Evolutionary conservation across 2,329 filamentous ascomycete genomes (phyloP).

Genomic region (Moelleriella libera): DNA sequence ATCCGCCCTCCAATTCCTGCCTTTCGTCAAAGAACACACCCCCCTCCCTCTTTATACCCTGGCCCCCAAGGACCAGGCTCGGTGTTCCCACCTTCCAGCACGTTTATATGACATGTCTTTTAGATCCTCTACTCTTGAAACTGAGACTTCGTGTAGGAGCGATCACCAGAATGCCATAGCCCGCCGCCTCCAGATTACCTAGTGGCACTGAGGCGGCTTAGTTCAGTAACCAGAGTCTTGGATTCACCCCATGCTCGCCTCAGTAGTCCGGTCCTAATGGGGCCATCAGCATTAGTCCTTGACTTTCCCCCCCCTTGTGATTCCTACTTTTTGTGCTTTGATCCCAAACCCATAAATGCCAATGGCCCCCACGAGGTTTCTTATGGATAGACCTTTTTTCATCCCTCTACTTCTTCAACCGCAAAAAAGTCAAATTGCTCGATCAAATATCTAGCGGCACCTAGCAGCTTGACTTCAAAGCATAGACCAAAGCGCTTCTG

Average conservation of each 20-base stretch:
- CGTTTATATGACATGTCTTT: background rate
- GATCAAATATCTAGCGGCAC: background rate
- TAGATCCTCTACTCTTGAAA: background rate
- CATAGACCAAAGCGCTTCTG: background rate
- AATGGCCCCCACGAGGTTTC: background rate
- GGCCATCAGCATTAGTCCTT: background rate
- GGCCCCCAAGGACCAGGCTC: too few relatives aligned
- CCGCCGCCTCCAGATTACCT: constrained; percentile 6
- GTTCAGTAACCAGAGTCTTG: constrained; percentile 8
- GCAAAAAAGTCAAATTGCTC: background rate
- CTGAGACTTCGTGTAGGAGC: too few relatives aligned
- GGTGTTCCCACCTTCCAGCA: too few relatives aligned
- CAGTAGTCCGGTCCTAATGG: background rate
- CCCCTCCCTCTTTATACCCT: too few relatives aligned
- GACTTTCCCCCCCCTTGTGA: background rate
- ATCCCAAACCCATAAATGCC: background rate
- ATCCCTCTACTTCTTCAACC: background rate
- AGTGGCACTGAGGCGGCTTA: constrained; percentile 5
- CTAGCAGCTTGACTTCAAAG: background rate
- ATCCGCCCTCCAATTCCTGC: too few relatives aligned
- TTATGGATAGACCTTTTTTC: background rate
- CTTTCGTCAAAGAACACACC: too few relatives aligned
- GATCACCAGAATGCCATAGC: constrained; percentile 10
- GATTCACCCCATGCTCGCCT: background rate
- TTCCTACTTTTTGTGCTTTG: background rate